Base-by-base conservation (phyloP, 192 early-diverging fungal species). In the Chytriomyces confervae region DNA sequence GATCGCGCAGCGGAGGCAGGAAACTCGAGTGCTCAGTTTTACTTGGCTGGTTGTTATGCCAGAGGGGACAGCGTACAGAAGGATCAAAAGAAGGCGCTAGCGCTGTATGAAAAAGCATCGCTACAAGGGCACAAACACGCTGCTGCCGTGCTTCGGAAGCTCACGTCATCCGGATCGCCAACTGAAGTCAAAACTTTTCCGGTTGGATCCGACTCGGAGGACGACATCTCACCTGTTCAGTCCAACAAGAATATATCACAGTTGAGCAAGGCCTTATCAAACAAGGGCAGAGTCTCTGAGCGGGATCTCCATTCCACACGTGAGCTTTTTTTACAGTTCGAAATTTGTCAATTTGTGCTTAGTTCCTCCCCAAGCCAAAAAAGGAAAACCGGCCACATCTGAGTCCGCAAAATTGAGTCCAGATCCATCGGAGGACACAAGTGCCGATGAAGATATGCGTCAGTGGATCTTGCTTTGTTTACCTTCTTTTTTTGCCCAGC, bases 81-180 rank as follows among this genome's bases (percentile, higher is more conserved):
- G 13, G 46, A 69, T 69, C 29, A 13, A 16, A 29, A 69, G n/a
- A 48, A 48, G 43, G 67, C 67, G 5, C 10, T n/a, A 47, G 18
- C 10, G 9, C 67, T 69, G 13, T 69, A 48, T 46, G 67, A 69
- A 48, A 69, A 69, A 48, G 67, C 67, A 9, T 24, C 49, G 13
- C 11, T 11, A 20, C 53, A 57, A 57, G 53, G 53, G 20, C 53
- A 57, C 20, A 20, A 57, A 5, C 16, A 20, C 0, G 53, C 53
- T n/a, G 20, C 20, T 57, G 20, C 53, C 36, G 36, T 57, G 13
- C 53, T n/a, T 57, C 20, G 20, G 53, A 57, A 57, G 53, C 53
- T 57, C 53, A 57, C 13, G 53, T 20, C 53, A n/a, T 57, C 53
- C 53, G 20, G 20, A n/a, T n/a, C 13, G 53, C 53, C 53, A 57